Base-by-base conservation (phyloP, 495 filamentous ascomycete genomes). In the Chaetomium cochliodes region DNA sequence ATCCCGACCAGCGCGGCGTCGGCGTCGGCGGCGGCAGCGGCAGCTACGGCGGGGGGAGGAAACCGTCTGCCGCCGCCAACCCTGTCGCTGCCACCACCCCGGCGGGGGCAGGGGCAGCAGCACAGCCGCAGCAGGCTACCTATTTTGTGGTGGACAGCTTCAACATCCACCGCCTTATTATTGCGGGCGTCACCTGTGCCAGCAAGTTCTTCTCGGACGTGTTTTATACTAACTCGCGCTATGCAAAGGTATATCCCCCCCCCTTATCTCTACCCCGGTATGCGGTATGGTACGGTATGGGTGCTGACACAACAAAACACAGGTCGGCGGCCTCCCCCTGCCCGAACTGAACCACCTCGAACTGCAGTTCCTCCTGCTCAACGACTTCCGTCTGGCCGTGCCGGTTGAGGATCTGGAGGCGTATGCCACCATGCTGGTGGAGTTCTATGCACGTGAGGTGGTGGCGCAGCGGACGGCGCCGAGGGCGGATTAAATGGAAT, bases 181-280 rank as follows among this genome's bases (percentile, higher is more conserved):
- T 99, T 75, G 92, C 94, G 11, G 94, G 93, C 23, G 96, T 99
- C 53, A 98, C 94, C 18, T 98, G 96, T 76, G 93, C 96, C 13
- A 97, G 93, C 84, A 99, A 99, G 79, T 99, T 98, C 82, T 99
- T 99, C 76, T 97, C 93, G 4, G 94, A 99, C 80, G 92, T 98
- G 50, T 99, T 99, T 71, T 99, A 98, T 72, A 99, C 94, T 20
- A 99, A 99, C 78, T 98, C 96, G 52, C 83, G 94, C 85, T 99
- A 99, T 75, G 94, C 96, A 65, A 99, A 98, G 90, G 94, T 96
- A 85, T 66, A 12, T 51, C 5, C 18, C 15, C 11, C 9, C 12
- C n/a, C 12, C 13, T 49, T 37, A 30, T 39, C 46, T 37, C 25
- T 25, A 23, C 18, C 5, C 5, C 46, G n/a, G 20, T 50, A 23